These are phyloP conservation scores for Metschnikowia orientalis DNA, from an alignment of 805 yeast genomes.

Conservation along the genomic window DNA sequence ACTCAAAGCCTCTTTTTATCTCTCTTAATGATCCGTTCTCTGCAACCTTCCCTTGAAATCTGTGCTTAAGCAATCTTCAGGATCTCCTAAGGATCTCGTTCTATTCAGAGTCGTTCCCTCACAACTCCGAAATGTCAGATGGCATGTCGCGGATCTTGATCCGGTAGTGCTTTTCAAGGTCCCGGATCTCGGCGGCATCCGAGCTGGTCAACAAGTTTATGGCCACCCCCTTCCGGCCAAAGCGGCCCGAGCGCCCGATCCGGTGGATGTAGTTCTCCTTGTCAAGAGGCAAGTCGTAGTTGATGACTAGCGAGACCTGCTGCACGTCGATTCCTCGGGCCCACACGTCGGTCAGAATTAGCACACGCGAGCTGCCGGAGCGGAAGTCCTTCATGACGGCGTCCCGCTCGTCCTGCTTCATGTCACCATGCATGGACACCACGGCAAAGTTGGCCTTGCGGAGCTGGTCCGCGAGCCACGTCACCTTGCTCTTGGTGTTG, in stretches of 20 bases:
- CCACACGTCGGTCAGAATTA: constrained; percentile 95
- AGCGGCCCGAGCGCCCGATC: constrained; percentile 97
- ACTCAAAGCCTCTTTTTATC: no score
- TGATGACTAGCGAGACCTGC: constrained; percentile 92
- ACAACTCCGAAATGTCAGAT: constrained; percentile 12
- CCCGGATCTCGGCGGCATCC: constrained; percentile 71
- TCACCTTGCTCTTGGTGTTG: constrained; percentile 93
- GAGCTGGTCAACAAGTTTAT: constrained; percentile 85
- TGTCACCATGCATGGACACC: constrained; percentile 94
- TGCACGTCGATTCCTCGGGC: constrained; percentile 99
- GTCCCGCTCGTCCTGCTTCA: constrained; percentile 94
- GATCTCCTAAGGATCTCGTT: no score
- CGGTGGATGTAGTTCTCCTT: constrained; percentile 95
- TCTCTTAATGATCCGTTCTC: no score
- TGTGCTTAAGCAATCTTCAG: no score
- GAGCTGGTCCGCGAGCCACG: constrained; percentile 79
- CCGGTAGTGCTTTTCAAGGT: constrained; percentile 67
- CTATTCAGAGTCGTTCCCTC: constrained; percentile 25
- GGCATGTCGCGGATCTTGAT: constrained; percentile 78
- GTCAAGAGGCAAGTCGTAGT: constrained; percentile 90
- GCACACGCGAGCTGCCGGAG: constrained; percentile 85
- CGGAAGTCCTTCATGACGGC: constrained; percentile 94
- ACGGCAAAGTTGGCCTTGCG: constrained; percentile 82
- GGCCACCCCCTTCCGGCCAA: constrained; percentile 98
- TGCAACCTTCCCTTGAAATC: no score